These are phyloP conservation scores for Erodium trifolium DNA, from an alignment of 441 rosid species.

Conservation along the genomic window DNA sequence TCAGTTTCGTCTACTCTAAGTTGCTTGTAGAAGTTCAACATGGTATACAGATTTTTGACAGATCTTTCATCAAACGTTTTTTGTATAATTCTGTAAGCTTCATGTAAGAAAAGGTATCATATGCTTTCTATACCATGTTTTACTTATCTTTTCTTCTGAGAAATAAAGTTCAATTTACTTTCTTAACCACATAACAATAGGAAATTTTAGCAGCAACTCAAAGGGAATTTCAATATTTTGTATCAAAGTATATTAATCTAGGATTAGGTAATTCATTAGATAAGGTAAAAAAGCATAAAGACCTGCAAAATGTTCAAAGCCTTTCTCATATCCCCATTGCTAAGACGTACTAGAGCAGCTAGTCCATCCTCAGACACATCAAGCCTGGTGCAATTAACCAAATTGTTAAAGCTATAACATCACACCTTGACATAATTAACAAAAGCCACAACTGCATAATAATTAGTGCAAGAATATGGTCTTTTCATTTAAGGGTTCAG, in stretches of 20 bases:
- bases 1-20: neutral
- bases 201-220: neutral
- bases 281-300: slow-evolving; percentile 5
- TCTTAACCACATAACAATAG: neutral
- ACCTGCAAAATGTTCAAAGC: slow-evolving; percentile 97
- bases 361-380: slow-evolving; percentile 72
- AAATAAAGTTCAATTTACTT: no score
- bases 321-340: slow-evolving; percentile 99
- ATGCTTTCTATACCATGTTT: neutral
- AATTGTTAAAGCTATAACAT: neutral
- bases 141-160: neutral
- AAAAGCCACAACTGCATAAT: slow-evolving; percentile 10
- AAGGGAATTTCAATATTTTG: neutral
- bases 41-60: neutral
- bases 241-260: neutral
- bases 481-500: neutral
- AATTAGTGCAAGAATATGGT: neutral
- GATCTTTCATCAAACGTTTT: no score
- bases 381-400: slow-evolving; percentile 43
- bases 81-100: no score
- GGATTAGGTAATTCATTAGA: neutral
- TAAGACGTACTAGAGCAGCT: slow-evolving; percentile 71
- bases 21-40: neutral
- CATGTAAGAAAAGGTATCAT: neutral
- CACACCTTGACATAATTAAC: slow-evolving; percentile 4